phyloP scores from a whole-genome alignment of 768 basidiomycete genomes.

The Leccinum broughii region DNA sequence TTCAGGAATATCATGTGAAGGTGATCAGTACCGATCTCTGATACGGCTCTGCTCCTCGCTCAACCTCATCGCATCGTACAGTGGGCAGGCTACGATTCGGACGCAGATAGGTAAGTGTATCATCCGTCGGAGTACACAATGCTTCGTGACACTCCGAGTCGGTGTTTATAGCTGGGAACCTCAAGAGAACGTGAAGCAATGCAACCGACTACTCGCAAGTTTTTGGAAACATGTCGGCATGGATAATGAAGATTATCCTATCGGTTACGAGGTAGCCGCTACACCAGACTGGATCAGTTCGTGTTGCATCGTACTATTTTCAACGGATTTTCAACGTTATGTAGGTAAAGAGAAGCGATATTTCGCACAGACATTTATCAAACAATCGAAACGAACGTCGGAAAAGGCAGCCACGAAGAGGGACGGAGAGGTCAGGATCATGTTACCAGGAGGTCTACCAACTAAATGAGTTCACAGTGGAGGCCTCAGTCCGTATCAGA shows the following conservation, averaged over 20 bases:
- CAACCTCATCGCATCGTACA: conserved; percentile 26
- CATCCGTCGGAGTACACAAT: not conserved
- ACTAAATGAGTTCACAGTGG: conserved; percentile 15
- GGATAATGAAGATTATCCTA: conserved; percentile 54
- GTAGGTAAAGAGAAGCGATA: conserved; percentile 42
- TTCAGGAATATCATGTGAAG: conserved; percentile 69
- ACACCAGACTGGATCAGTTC: conserved; percentile 59
- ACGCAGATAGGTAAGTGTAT: conserved; percentile 51
- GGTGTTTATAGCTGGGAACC: conserved; percentile 64
- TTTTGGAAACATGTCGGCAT: conserved; percentile 65
- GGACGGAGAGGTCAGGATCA: conserved; percentile 20
- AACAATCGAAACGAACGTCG: conserved; percentile 16
- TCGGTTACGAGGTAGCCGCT: conserved; percentile 48
- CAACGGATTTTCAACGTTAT: not conserved
- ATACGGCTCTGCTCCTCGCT: not conserved
- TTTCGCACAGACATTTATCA: conserved; percentile 34
- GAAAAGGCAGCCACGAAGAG: conserved; percentile 20
- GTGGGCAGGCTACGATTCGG: conserved; percentile 68
- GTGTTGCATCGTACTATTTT: conserved; percentile 1
- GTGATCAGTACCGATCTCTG: conserved; percentile 34
- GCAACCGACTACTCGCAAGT: conserved; percentile 56
- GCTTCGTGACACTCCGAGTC: conserved; percentile 1
- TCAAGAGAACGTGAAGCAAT: conserved; percentile 53
- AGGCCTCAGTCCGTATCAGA: conserved; percentile 18
- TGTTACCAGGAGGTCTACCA: not conserved